Evolutionary conservation across 768 basidiomycete genomes (phyloP).

Genomic region (Nidula microcarpa): DNA sequence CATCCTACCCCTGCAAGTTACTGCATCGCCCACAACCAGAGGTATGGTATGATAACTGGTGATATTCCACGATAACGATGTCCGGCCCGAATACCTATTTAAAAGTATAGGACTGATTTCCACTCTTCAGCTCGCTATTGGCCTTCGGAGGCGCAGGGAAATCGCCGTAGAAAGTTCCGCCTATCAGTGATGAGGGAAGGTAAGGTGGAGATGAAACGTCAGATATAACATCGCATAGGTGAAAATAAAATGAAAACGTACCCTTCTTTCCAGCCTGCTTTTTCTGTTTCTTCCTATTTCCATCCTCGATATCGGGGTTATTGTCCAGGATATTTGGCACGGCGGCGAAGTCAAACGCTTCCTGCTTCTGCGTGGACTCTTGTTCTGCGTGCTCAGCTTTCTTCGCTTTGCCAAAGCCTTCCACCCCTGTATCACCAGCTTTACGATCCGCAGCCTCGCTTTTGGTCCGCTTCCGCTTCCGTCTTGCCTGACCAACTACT

Average conservation of each 20-base stretch:
- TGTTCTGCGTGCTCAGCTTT: slow-evolving; percentile 15
- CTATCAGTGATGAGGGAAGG: slow-evolving; percentile 19
- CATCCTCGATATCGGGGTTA: slow-evolving; percentile 37
- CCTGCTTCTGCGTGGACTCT: slow-evolving; percentile 22
- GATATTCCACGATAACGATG: not conserved
- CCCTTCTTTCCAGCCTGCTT: slow-evolving; percentile 13
- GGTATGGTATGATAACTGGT: too few relatives aligned
- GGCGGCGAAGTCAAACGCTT: slow-evolving; percentile 65
- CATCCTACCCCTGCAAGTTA: too few relatives aligned
- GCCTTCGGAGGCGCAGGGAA: slow-evolving; percentile 68
- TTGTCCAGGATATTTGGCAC: slow-evolving; percentile 74
- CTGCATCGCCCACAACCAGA: too few relatives aligned
- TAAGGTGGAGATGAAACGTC: slow-evolving; percentile 4
- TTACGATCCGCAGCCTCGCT: not conserved
- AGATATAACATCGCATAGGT: slow-evolving; percentile 1
- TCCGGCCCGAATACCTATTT: slow-evolving; percentile 28
- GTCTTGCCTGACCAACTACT: slow-evolving; percentile 61
- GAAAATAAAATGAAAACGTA: slow-evolving; percentile 10
- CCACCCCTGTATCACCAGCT: slow-evolving; percentile 1
- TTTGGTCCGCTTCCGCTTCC: slow-evolving; percentile 58
- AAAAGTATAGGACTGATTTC: slow-evolving; percentile 71
- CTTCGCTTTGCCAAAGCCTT: slow-evolving; percentile 9
- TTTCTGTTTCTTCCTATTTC: slow-evolving; percentile 35
- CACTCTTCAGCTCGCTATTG: slow-evolving; percentile 60
- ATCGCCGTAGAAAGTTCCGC: slow-evolving; percentile 45